phyloP scores from a whole-genome alignment of 176 grass and related monocot species.

The Chrysopogon serrulatus region DNA sequence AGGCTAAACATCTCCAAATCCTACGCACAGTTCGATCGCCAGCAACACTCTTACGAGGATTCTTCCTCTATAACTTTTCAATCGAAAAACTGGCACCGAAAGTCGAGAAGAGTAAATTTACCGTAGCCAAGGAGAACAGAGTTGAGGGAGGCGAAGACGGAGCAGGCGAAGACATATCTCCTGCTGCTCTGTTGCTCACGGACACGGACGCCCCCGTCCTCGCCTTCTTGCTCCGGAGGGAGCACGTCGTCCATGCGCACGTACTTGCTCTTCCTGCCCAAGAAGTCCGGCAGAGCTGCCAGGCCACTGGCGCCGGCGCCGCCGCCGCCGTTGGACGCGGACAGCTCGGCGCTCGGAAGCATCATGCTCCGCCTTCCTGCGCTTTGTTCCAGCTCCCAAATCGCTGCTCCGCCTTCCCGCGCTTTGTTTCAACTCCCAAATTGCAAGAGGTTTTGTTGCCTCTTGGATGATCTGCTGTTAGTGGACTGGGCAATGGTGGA shows the following conservation, averaged over 20 bases:
- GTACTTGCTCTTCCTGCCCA: conserved; percentile 35
- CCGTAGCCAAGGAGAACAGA: conserved; percentile 84
- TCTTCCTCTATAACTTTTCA: background rate
- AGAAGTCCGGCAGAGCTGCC: background rate
- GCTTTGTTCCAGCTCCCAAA: background rate
- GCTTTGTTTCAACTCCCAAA: too few species aligned
- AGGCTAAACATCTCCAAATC: background rate
- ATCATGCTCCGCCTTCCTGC: background rate
- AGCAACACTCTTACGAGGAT: background rate
- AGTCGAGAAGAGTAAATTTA: background rate
- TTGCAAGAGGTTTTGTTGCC: background rate
- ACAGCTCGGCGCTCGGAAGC: background rate
- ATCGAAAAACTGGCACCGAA: background rate
- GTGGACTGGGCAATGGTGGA: background rate
- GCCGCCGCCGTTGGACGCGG: background rate
- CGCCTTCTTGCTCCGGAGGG: conserved; percentile 9
- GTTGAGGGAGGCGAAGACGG: conserved; percentile 82
- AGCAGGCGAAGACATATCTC: conserved; percentile 61
- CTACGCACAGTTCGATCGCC: background rate
- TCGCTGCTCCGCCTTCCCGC: too few species aligned
- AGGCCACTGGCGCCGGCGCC: background rate
- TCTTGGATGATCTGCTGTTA: background rate
- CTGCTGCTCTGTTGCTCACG: conserved; percentile 27
- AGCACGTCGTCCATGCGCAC: conserved; percentile 45
- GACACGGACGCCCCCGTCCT: background rate